Evolutionary conservation across 495 filamentous ascomycete genomes (phyloP).

Genomic region (Penicilliopsis zonata): DNA sequence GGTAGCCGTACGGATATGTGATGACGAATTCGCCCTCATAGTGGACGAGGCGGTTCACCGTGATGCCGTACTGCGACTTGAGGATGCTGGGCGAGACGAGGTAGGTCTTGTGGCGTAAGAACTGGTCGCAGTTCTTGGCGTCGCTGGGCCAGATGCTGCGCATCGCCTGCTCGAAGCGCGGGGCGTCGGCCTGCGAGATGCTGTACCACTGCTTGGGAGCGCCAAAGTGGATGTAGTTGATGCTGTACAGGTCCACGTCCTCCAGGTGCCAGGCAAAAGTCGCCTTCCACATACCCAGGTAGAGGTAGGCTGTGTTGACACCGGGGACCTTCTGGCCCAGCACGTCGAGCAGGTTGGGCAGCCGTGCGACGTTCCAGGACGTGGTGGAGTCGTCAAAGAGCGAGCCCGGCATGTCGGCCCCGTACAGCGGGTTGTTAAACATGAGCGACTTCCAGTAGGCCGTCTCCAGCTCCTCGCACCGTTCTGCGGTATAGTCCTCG

Average conservation of each 20-base stretch:
- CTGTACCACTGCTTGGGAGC: conserved; percentile 99
- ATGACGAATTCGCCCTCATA: conserved; percentile 98
- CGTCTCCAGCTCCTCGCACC: conserved; percentile 87
- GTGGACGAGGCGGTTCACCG: conserved; percentile 90
- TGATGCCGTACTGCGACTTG: conserved; percentile 79
- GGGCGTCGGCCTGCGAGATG: conserved; percentile 92
- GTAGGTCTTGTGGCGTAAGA: conserved; percentile 94
- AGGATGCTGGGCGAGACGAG: conserved; percentile 88
- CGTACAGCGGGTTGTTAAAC: conserved; percentile 88
- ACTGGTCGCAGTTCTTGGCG: conserved; percentile 94
- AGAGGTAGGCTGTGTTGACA: conserved; percentile 97
- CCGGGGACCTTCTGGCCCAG: conserved; percentile 90
- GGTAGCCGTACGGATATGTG: conserved; percentile 96
- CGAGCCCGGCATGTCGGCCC: conserved; percentile 91
- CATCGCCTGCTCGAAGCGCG: conserved; percentile 90
- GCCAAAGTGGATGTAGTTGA: conserved; percentile 98
- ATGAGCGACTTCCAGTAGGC: conserved; percentile 94
- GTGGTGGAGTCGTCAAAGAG: conserved; percentile 85
- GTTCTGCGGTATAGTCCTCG: conserved; percentile 73
- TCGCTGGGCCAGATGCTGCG: conserved; percentile 91
- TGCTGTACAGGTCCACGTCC: conserved; percentile 97
- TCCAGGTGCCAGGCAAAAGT: conserved; percentile 99
- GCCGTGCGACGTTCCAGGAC: conserved; percentile 86
- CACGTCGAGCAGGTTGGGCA: conserved; percentile 88
- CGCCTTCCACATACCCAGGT: conserved; percentile 98